phyloP scores from a whole-genome alignment of 1,284 basidiomycete species.

The Apiotrichum siamense region DNA sequence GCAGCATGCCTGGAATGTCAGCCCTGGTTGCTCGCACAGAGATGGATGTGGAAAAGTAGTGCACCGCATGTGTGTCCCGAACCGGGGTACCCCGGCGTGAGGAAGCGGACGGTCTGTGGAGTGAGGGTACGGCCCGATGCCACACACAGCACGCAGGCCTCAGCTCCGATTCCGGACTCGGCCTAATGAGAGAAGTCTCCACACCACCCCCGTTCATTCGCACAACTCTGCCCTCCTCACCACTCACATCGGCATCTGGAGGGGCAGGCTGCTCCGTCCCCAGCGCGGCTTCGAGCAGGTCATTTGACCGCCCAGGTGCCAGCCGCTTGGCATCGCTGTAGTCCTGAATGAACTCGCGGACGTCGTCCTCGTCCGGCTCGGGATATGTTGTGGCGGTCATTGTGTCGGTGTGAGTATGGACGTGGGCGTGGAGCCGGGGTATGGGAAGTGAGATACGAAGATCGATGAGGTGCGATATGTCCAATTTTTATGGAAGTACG shows the following conservation, averaged over 20 bases:
- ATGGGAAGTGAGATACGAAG: not conserved
- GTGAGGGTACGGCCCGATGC: no score
- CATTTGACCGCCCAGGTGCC: slow-evolving; percentile 14
- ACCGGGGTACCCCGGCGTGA: no score
- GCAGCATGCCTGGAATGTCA: slow-evolving; percentile 13
- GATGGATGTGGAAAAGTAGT: no score
- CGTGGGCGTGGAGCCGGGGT: no score
- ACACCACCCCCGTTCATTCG: not conserved
- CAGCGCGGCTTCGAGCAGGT: slow-evolving; percentile 14
- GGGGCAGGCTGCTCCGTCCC: slow-evolving; percentile 1
- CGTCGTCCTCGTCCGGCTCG: slow-evolving; percentile 14
- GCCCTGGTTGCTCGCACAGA: not conserved
- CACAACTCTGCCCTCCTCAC: not conserved
- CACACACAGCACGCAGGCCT: no score
- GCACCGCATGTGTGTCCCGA: no score
- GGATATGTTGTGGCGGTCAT: not conserved
- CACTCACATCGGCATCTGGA: slow-evolving; percentile 17
- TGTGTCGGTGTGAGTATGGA: not conserved
- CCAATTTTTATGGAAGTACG: no score
- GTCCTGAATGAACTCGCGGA: slow-evolving; percentile 15
- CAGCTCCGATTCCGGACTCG: no score
- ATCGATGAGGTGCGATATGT: not conserved
- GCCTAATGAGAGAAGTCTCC: no score
- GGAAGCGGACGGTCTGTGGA: no score
- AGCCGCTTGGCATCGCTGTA: slow-evolving; percentile 15